A percentile compares a stretch with the other conserved stretches of the same genome.
Conservation (phyloP, 2,329 filamentous ascomycete species). For the Arachnomyces sp. region DNA sequence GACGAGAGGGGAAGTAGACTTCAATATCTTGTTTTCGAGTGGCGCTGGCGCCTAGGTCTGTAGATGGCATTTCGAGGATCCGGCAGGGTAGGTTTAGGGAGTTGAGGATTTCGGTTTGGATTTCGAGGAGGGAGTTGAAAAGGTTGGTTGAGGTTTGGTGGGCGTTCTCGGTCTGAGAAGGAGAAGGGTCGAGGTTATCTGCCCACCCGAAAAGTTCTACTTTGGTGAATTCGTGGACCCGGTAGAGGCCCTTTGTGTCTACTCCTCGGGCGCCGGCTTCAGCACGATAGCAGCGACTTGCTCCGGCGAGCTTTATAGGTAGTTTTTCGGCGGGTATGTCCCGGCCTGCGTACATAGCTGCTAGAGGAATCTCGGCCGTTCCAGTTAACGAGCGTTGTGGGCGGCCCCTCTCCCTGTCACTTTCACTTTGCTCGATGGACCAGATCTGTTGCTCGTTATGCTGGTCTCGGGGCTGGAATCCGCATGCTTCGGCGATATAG, state of each 20-base stretch:
- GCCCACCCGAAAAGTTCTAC: slow-evolving; percentile 98
- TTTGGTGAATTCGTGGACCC: slow-evolving; percentile 97
- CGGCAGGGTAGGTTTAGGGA: slow-evolving; percentile 76
- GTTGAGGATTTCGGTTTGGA: slow-evolving; percentile 76
- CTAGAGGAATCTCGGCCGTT: slow-evolving; percentile 91
- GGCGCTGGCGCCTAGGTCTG: slow-evolving; percentile 84
- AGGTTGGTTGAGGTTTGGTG: slow-evolving; percentile 36
- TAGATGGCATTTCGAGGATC: slow-evolving; percentile 83
- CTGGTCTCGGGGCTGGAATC: slow-evolving; percentile 87
- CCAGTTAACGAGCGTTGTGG: slow-evolving; percentile 72
- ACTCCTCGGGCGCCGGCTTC: slow-evolving; percentile 86
- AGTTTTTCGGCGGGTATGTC: slow-evolving; percentile 59
- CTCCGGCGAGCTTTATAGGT: slow-evolving; percentile 72
- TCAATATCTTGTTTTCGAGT: slow-evolving; percentile 87
- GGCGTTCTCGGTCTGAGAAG: slow-evolving; percentile 6
- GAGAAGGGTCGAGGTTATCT: slow-evolving; percentile 42
- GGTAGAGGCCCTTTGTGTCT: slow-evolving; percentile 89
- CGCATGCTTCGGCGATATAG: slow-evolving; percentile 83
- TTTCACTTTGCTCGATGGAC: slow-evolving; percentile 58
- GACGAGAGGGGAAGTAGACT: slow-evolving; percentile 80
- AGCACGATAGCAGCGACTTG: slow-evolving; percentile 88
- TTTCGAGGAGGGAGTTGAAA: slow-evolving; percentile 77
- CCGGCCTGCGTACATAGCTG: slow-evolving; percentile 75
- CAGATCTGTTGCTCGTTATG: slow-evolving; percentile 92
- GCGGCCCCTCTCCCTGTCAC: slow-evolving; percentile 54